Base-by-base conservation (phyloP, 257 asterid species). In the Nicotiana knightiana region DNA sequence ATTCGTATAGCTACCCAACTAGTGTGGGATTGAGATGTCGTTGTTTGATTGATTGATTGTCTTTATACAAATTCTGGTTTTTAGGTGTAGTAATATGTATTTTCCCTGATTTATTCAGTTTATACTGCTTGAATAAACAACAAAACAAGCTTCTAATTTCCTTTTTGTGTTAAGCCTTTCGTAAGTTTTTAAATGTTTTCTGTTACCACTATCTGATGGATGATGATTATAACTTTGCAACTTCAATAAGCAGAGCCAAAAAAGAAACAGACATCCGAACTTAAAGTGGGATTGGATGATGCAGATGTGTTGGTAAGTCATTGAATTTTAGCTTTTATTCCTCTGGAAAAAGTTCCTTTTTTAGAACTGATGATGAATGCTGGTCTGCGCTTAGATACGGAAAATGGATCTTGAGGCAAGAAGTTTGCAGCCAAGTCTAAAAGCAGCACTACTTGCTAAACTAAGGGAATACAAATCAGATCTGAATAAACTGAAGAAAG, bases 351-450 rank as follows among this genome's bases (percentile, higher is more conserved):
- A 73, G 1, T 16, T 7, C 26, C 24, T 8, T 48, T 37, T 39
- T 57, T 37, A 26, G 73, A 33, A 84, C 32, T 82, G 76, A 75
- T 63, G 5, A 79, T 80, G 18, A 9, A 4, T 68, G 70, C 57
- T 76, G 39, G 58, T 81, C 81, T 81, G 83, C 54, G 5, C 9
- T 85, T 80, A 95, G 99, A 93, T 93, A 63, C 91, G 94, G 18
- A 95, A 95, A 87, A 92, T 95, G 99, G 98, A 93, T 85, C 97
- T 95, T 12, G 99, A 95, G 87, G 98, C 98, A 33, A 90, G 99
- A 87, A 95, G 99, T 87, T 87, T 95, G 92, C 97, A 88, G 82
- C 95, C 98, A 1, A 91, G 92, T 86, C 78, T 87, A 83, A 96
- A 94, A 84, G 98, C 97, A 82, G 90, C 90, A 58, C 85, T 94